A percentile compares a stretch with the other conserved stretches of the same genome.
These are phyloP conservation scores for Luvunga scandens DNA, from an alignment of 345 rosid genomes.

Conservation along the genomic window DNA sequence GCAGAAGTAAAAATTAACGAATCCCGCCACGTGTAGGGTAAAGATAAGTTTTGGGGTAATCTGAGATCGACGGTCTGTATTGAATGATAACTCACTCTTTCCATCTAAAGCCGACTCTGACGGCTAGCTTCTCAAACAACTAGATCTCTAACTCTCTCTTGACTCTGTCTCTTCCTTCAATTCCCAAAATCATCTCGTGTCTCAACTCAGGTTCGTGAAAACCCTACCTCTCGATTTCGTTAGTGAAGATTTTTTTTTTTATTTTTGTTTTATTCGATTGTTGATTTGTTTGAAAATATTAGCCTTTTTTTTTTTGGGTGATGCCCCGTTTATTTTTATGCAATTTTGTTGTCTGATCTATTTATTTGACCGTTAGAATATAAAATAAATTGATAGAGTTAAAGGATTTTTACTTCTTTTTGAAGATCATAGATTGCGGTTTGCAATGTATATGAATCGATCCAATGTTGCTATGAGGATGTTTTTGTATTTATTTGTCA, in stretches of 20 bases:
- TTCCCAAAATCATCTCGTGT: neutral
- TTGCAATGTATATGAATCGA: neutral
- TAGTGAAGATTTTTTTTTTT: neutral
- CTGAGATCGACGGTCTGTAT: slow-evolving; percentile 4
- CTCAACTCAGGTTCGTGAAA: slow-evolving; percentile 11
- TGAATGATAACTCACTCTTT: neutral
- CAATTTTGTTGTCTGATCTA: neutral
- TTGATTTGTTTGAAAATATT: neutral
- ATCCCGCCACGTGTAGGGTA: neutral
- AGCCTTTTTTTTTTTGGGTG: neutral
- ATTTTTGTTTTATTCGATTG: neutral
- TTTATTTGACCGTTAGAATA: neutral
- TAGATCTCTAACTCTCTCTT: neutral
- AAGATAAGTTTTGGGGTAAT: neutral
- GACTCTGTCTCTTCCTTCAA: neutral
- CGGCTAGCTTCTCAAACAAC: slow-evolving; percentile 10
- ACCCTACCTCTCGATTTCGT: slow-evolving; percentile 1
- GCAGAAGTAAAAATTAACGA: neutral
- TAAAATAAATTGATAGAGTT: neutral
- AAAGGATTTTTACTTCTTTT: neutral
- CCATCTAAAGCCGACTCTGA: slow-evolving; percentile 9
- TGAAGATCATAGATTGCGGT: neutral
- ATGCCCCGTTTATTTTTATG: neutral
- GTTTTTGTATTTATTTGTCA: neutral
- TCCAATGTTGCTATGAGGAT: neutral